Base-by-base conservation (phyloP, 2,329 filamentous ascomycete species). In the Xylaria digitata region DNA sequence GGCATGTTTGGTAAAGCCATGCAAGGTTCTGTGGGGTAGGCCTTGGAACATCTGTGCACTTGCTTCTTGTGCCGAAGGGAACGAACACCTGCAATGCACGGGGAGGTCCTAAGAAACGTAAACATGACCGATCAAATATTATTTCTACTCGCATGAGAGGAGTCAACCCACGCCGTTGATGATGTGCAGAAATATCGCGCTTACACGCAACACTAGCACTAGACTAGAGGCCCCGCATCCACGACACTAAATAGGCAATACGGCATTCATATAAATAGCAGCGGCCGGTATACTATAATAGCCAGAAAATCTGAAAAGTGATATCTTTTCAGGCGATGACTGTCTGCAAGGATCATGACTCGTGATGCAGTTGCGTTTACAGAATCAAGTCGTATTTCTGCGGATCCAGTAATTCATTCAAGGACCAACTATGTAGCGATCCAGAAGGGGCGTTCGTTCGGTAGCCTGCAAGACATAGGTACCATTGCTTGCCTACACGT, bases 111-210 rank as follows among this genome's bases (percentile, higher is more conserved):
- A 50, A 56, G 37, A 56, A 57, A 21, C 46, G 50, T 21, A 34
- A 55, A 30, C 30, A 61, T 40, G 26, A 32, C n/a, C 37, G 26
- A 40, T 9, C 26, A 21, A n/a, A n/a, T 43, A 26, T 8, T 26
- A 6, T 9, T 37, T 26, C n/a, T 32, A 45, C 59, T 46, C 11
- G 23, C 37, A 48, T 55, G 11, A 37, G 32, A 46, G 13, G 21
- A 55, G 21, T 43, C 40, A 60, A 21, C 32, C 42, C 40, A 32
- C 19, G 42, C 32, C 6, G 30, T 57, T 56, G 58, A 54, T 52
- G 57, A 62, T 57, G 57, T 40, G 63, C 57, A 62, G 63, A 49
- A 61, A 62, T 65, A 57, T 65, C 63, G 52, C 52, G 58, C 58
- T 61, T 65, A 56, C 56, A 54, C 19, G 37, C 52, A 55, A 46